Conservation (phyloP, 805 yeast species). For the Saccharomycopsis sp. region DNA sequence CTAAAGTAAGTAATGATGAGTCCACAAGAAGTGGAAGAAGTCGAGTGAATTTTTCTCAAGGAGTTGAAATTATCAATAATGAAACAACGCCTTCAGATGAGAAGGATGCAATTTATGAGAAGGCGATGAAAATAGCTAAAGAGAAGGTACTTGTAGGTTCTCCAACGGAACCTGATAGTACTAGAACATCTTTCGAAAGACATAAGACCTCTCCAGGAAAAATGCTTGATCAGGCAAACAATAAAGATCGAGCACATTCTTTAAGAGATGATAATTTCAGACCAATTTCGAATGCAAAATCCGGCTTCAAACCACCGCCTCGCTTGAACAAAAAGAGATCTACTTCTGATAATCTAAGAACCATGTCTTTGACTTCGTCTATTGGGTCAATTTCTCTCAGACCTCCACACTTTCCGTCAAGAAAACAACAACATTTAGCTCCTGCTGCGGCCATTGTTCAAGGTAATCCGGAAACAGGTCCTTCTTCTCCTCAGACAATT, state of each 20-base stretch:
- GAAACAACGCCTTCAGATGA: background rate
- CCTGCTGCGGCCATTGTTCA: background rate
- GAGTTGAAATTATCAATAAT: constrained; percentile 14
- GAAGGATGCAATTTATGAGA: background rate
- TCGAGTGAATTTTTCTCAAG: constrained; percentile 12
- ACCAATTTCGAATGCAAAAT: background rate
- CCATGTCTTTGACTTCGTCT: constrained; percentile 8
- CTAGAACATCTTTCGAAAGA: constrained; percentile 11
- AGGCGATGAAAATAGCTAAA: constrained; percentile 4
- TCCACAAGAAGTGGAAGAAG: constrained; percentile 15
- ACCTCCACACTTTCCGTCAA: background rate
- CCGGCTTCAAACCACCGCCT: background rate
- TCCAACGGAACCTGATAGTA: constrained; percentile 14
- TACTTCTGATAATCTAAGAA: constrained; percentile 1
- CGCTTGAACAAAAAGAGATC: constrained; percentile 5
- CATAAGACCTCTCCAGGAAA: background rate
- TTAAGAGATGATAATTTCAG: constrained; percentile 4
- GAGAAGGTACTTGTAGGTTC: constrained; percentile 16
- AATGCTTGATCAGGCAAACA: background rate
- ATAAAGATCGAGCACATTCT: background rate
- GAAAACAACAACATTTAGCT: background rate
- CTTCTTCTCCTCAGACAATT: background rate
- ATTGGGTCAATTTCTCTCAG: background rate
- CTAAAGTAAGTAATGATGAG: background rate
- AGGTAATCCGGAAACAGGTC: background rate